These are phyloP conservation scores for Coffea humblotiana DNA, from an alignment of 305 asterid species.

Conservation along the genomic window DNA sequence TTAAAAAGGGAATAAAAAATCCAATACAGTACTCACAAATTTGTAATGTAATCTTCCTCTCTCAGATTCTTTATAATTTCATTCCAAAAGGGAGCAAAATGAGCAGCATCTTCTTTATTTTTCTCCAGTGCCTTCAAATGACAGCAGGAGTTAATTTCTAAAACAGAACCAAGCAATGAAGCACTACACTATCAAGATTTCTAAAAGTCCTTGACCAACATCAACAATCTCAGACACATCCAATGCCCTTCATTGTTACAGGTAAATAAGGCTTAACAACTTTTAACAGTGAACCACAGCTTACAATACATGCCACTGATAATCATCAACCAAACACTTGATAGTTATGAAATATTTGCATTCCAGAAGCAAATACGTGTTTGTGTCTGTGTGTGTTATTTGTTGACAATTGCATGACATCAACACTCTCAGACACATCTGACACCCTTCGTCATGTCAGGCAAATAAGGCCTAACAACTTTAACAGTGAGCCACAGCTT, in stretches of 20 bases:
- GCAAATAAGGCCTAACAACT: too few species aligned
- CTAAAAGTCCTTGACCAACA: background rate
- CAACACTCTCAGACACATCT: too few species aligned
- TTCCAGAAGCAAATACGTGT: too few species aligned
- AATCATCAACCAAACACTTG: background rate
- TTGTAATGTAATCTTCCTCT: conserved; percentile 85
- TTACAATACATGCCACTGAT: background rate
- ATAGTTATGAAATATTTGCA: background rate
- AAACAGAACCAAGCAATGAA: conserved; percentile 22
- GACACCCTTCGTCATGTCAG: too few species aligned
- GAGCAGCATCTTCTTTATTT: conserved; percentile 72
- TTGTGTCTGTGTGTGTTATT: too few species aligned
- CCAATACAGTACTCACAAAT: conserved; percentile 56
- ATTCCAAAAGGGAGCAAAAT: conserved; percentile 97
- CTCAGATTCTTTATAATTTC: conserved; percentile 84
- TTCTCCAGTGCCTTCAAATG: conserved; percentile 58
- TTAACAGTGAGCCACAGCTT: too few species aligned
- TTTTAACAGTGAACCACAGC: background rate
- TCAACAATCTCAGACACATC: background rate
- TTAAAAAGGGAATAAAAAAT: conserved; percentile 14
- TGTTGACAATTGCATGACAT: background rate
- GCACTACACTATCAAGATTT: background rate
- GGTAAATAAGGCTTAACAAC: background rate
- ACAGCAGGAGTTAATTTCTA: conserved; percentile 23
- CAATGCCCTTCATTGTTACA: background rate